Base-by-base conservation (phyloP, 495 filamentous ascomycete species). In the Trichoderma reesei region DNA sequence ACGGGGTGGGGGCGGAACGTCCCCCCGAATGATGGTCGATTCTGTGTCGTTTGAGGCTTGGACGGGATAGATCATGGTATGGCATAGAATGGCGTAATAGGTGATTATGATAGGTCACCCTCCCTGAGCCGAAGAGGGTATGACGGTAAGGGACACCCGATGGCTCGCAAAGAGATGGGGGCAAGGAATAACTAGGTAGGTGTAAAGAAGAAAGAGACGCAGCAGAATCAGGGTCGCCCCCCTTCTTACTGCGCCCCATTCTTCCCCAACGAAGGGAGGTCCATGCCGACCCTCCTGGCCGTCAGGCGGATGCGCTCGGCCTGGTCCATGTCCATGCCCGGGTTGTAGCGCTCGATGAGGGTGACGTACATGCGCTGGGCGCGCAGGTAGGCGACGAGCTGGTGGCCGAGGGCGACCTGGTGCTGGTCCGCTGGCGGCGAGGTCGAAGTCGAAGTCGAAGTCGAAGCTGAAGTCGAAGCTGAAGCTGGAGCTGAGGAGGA, bases 281-380 rank as follows among this genome's bases (percentile, higher is more conserved):
- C 82, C 85, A 96, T 88, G 34, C 93, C 94, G 56, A 97, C 90
- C 74, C 90, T 83, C 74, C 90, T 79, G 14, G 94, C 93, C 65
- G 90, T 90, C 79, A 96, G 76, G 64, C 90, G 71, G 46, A 96
- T 85, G 66, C 85, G 79, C 78, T 95, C 91, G 75, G 95, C 90
- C 75, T 94, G 87, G 68, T 87, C 85, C 85, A 93, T 86, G 59
- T 76, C 77, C 85, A 92, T 88, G 6, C 91, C 90, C 7, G 92
- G 92, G 72, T 98, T 98, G 75, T 98, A 98, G 69, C 91, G 81
- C 72, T 96, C 93, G 33, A 98, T 66, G 41, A 97, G 74, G 46
- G 83, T 85, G 7, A 82, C 81, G 70, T 98, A 96, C 73, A 82
- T 82, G 18, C 92, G 78, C 75, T 98, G 94, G 41, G 93, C 89